Evolutionary conservation across 768 basidiomycete genomes (phyloP), one percentile per base, ranked within the genome.

Genomic region (Pleurotus giganteus): DNA sequence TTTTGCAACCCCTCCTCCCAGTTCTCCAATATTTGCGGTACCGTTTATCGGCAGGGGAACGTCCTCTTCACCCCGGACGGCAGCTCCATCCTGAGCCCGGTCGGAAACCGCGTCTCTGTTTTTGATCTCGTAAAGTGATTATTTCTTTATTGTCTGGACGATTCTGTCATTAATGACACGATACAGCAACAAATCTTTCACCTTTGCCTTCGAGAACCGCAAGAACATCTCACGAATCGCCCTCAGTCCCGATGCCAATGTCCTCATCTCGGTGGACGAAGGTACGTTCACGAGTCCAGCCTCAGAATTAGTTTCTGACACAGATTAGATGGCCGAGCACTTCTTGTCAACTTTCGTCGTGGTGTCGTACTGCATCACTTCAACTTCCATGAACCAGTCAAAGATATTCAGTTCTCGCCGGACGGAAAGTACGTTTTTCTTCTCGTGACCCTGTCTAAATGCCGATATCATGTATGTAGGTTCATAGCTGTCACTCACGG

Each of bases 71-170:
- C 93, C 0, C 82, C 89, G 0, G 95, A 98, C 75, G 97, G 95
- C 5, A 96, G 97, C 69, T 86, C 86, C 2, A 78, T 98, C 12
- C 77, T 98, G 56, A 94, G 91, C 68, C 96, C 97, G 0, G 95
- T 99, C 2, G 96, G 97, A 42, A 98, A 98, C 69, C 81, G 97
- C 24, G 92, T 98, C 13, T 92, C 94, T 2, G 91, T 96, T 6
- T 99, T 98, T 67, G 96, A 99, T 71, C 84, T 99, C 19, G 91
- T 97, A 61, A 96, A 96, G 96, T 98, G 63, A 70, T 91, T 78
- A 17, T 2, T 47, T 53, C 9, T 3, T 8, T 24, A 1, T 15
- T 12, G 19, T 26, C 24, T 53, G 19, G 24, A 24, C 52, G 19
- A 29, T 15, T 56, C 15, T 50, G 28, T 36, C 32, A n/a, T n/a